Evolutionary conservation across 1,139 yeast genomes (phyloP), one percentile per base, ranked within the genome.

Genomic region (Insectozyma bohioensis): DNA sequence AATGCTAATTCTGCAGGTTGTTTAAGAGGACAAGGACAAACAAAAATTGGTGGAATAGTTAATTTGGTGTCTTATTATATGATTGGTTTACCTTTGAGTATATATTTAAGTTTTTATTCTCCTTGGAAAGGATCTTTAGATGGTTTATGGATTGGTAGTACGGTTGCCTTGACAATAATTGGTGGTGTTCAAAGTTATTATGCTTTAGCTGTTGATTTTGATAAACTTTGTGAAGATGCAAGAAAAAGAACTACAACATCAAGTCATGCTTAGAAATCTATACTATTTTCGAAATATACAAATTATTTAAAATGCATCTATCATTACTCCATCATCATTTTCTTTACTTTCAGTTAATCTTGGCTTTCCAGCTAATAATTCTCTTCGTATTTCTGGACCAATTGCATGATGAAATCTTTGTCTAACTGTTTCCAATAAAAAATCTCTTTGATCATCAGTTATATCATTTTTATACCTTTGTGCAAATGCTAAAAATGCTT

Each of bases 391-490:
- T 56, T 90, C 98, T 3, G 96, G 95, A 2, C 97, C 94, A 42
- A 92, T 85, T 19, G 81, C 83, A 44, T 73, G 84, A 54, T 92
- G 99, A 34, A 82, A 82, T 61, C 95, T 84, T 56, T 84, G 90
- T 61, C 95, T 83, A 12, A 88, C 78, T 3, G 95, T 90, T 49
- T 92, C 97, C 54, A 92, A 63, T 42, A 92, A 67, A 61, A 90
- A 87, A 49, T 92, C 98, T 54, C 96, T 76, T 68, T 92, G 99
- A 56, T 94, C 98, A 50, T 87, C 95, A 11, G 98, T 92, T 40
- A 92, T 86, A 67, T 92, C 98, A 57, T 92, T 90, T 61, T 92
- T 92, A 60, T 92, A 92, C 45, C 96, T 75, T 65, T 90, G 97
- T 26, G 97, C 95, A 67, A 92, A 94, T 3, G 94, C 83, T 39